phyloP scores from a whole-genome alignment of 345 rosid genomes.

The Brassica napus region DNA sequence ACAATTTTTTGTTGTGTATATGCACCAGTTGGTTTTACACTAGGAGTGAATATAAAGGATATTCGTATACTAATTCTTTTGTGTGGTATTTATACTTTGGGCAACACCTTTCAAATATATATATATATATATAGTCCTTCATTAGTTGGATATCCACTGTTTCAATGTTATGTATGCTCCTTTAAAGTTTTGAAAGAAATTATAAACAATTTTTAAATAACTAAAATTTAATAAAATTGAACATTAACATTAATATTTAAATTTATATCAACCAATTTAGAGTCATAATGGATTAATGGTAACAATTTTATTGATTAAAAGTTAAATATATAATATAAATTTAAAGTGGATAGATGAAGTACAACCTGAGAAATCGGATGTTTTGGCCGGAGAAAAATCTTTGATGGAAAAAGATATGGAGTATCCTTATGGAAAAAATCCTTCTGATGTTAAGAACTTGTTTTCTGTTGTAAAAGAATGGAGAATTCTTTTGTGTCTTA shows the following conservation, averaged over 20 bases:
- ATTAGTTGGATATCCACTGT: not conserved
- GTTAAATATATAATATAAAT: not conserved
- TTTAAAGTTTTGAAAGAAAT: not conserved
- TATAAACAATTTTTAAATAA: not conserved
- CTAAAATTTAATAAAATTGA: not conserved
- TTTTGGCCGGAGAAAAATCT: too few relatives aligned
- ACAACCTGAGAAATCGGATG: too few relatives aligned
- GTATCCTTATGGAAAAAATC: too few relatives aligned
- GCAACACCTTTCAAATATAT: not conserved
- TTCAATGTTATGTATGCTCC: not conserved
- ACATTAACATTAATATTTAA: not conserved
- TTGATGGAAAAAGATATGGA: too few relatives aligned
- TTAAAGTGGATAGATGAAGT: not conserved
- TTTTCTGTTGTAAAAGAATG: too few relatives aligned
- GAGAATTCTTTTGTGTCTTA: too few relatives aligned
- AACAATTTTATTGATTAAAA: not conserved
- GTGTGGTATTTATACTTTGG: not conserved
- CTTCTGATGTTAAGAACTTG: too few relatives aligned
- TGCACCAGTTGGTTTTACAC: not conserved
- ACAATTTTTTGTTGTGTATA: not conserved
- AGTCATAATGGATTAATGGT: not conserved
- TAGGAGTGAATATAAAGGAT: not conserved
- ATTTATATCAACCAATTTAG: not conserved
- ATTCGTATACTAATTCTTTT: not conserved
- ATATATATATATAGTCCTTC: not conserved